Conservation (phyloP, 2,329 filamentous ascomycete species). For the Microcera coccophila region DNA sequence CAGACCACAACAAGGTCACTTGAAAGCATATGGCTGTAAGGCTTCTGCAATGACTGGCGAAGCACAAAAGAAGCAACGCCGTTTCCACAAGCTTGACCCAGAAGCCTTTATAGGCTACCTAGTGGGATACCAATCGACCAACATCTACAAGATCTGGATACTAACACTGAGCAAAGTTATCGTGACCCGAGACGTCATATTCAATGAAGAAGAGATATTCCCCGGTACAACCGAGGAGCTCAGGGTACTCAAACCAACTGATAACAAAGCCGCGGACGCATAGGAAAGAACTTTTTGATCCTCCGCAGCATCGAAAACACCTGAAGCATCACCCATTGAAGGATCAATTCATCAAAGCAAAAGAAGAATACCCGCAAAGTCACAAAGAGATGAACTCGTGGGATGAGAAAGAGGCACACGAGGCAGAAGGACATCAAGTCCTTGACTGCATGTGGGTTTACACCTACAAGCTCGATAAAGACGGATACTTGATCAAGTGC, state of each 20-base stretch:
- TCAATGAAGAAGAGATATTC: slow-evolving; percentile 3
- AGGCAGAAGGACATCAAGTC: too few relatives aligned
- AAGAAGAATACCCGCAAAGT: too few relatives aligned
- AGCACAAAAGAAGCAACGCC: slow-evolving; percentile 2
- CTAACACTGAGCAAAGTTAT: not conserved
- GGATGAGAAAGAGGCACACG: too few relatives aligned
- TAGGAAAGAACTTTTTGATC: too few relatives aligned
- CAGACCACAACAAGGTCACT: slow-evolving; percentile 2
- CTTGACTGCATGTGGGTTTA: slow-evolving; percentile 7
- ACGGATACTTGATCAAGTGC: slow-evolving; percentile 3
- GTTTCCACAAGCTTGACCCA: slow-evolving; percentile 2
- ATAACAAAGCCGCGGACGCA: too few relatives aligned
- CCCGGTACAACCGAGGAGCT: too few relatives aligned
- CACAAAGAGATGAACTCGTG: too few relatives aligned
- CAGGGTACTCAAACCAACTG: too few relatives aligned
- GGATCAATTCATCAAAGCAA: too few relatives aligned
- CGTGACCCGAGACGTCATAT: slow-evolving; percentile 4
- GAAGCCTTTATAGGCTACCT: slow-evolving; percentile 7
- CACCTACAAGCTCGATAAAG: slow-evolving; percentile 10
- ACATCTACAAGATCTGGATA: slow-evolving; percentile 8
- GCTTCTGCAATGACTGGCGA: slow-evolving; percentile 5
- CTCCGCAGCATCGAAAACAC: too few relatives aligned
- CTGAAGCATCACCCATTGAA: too few relatives aligned
- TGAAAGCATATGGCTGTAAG: slow-evolving; percentile 3
- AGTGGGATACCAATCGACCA: slow-evolving; percentile 6